Conservation (phyloP, 805 yeast genomes). For the Pichia sporocuriosa region DNA sequence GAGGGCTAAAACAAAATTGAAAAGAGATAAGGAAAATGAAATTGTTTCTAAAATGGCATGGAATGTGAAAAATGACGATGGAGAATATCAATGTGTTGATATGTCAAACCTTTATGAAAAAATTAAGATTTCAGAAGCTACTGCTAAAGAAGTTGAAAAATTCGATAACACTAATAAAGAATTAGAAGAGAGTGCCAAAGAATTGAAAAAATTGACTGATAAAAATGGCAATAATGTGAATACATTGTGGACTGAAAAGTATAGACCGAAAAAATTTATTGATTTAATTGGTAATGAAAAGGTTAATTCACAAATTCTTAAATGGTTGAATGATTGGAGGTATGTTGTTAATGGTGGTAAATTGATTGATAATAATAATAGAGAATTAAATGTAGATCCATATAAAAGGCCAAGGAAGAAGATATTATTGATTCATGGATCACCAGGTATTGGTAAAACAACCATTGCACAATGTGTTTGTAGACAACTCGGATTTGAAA, state of each 20-base stretch:
- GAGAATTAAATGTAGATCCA: conserved; percentile 34
- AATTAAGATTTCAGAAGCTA: conserved; percentile 18
- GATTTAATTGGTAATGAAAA: conserved; percentile 67
- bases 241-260: conserved; percentile 53
- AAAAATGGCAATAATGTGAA: conserved; percentile 1
- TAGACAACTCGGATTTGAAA: conserved; percentile 69
- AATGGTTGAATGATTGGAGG: conserved; percentile 67
- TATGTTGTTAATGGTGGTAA: conserved; percentile 35
- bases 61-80: not conserved
- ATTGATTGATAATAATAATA: conserved; percentile 6
- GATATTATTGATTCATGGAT: conserved; percentile 76
- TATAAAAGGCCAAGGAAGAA: conserved; percentile 54
- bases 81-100: conserved; percentile 12
- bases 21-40: not conserved
- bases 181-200: conserved; percentile 1
- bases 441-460: conserved; percentile 92
- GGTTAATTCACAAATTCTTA: conserved; percentile 49
- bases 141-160: conserved; percentile 12
- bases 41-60: not conserved
- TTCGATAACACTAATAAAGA: not conserved
- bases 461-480: conserved; percentile 82
- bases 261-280: conserved; percentile 56
- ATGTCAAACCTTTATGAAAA: conserved; percentile 20
- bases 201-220: not conserved
- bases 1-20: conserved; percentile 13